Evolutionary conservation across 768 basidiomycete species (phyloP).

Genomic region (Mycena olivaceomarginata): DNA sequence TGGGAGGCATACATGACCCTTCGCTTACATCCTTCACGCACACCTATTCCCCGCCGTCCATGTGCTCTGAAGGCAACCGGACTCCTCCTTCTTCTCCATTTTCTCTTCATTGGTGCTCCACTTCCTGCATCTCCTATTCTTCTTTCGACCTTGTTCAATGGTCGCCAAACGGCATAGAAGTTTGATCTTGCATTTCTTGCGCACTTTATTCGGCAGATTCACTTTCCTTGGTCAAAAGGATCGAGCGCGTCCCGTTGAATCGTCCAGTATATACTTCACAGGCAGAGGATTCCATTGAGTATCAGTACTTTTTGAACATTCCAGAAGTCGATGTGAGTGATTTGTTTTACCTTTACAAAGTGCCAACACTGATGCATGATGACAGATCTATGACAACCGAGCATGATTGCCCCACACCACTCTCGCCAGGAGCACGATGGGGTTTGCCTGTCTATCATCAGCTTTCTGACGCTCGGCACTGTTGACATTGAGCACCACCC

Average conservation of each 20-base stretch:
- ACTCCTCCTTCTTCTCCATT: slow-evolving; percentile 14
- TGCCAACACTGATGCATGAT: no score
- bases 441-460: not conserved
- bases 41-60: not conserved
- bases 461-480: not conserved
- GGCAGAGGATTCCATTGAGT: slow-evolving; percentile 1
- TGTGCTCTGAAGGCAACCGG: slow-evolving; percentile 24
- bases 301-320: slow-evolving; percentile 20
- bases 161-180: slow-evolving; percentile 2
- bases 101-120: slow-evolving; percentile 22
- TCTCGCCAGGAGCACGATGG: slow-evolving; percentile 19
- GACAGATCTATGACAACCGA: not conserved
- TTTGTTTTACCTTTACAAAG: not conserved
- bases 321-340: slow-evolving; percentile 22
- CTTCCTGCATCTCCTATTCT: slow-evolving; percentile 8
- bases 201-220: not conserved
- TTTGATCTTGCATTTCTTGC: slow-evolving; percentile 14
- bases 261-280: not conserved
- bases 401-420: not conserved
- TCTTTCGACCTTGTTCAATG: slow-evolving; percentile 15
- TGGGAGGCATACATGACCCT: not conserved
- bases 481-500: slow-evolving; percentile 17
- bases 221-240: not conserved
- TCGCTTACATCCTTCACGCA: slow-evolving; percentile 10
- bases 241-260: not conserved